Base-by-base conservation (phyloP, 768 basidiomycete genomes). In the Trametes coccinea region DNA sequence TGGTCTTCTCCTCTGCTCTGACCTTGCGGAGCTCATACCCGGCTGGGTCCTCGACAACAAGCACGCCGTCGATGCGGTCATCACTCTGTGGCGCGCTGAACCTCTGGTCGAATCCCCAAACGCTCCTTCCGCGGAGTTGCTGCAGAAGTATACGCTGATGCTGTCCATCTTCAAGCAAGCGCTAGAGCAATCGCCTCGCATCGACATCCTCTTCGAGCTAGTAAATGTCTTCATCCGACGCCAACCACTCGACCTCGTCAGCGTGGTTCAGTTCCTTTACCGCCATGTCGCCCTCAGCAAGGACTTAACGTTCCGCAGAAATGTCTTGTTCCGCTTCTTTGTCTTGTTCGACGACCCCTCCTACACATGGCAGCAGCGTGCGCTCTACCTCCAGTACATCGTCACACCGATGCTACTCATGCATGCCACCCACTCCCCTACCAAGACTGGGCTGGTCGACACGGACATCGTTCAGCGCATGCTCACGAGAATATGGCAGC, bases 131-230 rank as follows among this genome's bases (percentile, higher is more conserved):
- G 79, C 79, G 1, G 86, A 89, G 31, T 69, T 79, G 45, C 78
- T 82, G 14, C 85, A 84, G 60, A 78, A 85, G 59, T 86, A 89
- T 64, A 78, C 82, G 5, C 74, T 92, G 50, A 80, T 94, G 67
- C 74, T 93, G 43, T 80, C 84, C 5, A 85, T 98, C 62, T 94
- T 98, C 75, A 84, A 87, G 65, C 83, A 84, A 55, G 84, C 85
- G 0, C 78, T 93, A 48, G 79, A 86, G 64, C 80, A 84, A 55
- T 80, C 83, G n/a, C 84, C 87, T 45, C 89, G 93, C 47, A 83
- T 97, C 49, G 92, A 96, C 68, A 77, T 99, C 6, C 76, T 98
- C 9, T 97, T 97, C 73, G 93, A 95, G 59, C 78, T 97, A 40
- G 86, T 92, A 50, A 85, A 86, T 10, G 76, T 94, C 49, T 98